Percentiles rank a stretch among this genome's conserved stretches.
These are phyloP conservation scores for Fraxinus paxiana DNA, from an alignment of 305 asterid genomes.

Conservation along the genomic window DNA sequence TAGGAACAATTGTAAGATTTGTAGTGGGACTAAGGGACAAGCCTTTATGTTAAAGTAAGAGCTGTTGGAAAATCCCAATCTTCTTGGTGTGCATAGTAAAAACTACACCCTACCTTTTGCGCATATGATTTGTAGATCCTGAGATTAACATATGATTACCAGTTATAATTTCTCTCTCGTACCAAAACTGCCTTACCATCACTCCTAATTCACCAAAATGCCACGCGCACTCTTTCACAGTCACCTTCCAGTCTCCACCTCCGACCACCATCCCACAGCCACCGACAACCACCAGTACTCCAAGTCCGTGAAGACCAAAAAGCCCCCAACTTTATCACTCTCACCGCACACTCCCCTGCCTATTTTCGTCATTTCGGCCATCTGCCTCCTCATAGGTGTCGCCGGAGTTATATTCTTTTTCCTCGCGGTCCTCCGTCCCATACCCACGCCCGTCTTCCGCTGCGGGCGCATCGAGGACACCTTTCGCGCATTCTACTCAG, in stretches of 20 bases:
- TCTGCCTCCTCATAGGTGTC: conserved; percentile 22
- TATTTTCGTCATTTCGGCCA: conserved; percentile 4
- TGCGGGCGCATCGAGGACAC: conserved; percentile 24
- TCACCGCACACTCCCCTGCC: neutral
- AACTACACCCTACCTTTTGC: neutral
- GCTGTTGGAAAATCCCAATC: neutral
- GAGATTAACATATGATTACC: neutral
- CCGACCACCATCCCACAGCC: conserved; percentile 4
- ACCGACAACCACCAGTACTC: conserved; percentile 10
- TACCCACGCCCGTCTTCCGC: conserved; percentile 8
- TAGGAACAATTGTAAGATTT: neutral
- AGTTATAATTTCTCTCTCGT: neutral
- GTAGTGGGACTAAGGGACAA: neutral
- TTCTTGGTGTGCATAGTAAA: neutral
- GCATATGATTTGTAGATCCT: neutral
- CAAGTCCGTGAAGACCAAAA: conserved; percentile 21
- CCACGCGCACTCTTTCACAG: conserved; percentile 12
- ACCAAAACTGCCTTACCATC: neutral
- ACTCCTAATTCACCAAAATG: conserved; percentile 15
- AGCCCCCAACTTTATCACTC: neutral
- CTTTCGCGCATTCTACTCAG: conserved; percentile 23
- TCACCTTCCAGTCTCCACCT: conserved; percentile 2
- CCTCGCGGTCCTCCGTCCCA: conserved; percentile 14
- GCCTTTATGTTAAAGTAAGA: neutral
- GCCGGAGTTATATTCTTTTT: conserved; percentile 16